phyloP scores from a whole-genome alignment of 805 yeast genomes.

The Candida nitratophila region DNA sequence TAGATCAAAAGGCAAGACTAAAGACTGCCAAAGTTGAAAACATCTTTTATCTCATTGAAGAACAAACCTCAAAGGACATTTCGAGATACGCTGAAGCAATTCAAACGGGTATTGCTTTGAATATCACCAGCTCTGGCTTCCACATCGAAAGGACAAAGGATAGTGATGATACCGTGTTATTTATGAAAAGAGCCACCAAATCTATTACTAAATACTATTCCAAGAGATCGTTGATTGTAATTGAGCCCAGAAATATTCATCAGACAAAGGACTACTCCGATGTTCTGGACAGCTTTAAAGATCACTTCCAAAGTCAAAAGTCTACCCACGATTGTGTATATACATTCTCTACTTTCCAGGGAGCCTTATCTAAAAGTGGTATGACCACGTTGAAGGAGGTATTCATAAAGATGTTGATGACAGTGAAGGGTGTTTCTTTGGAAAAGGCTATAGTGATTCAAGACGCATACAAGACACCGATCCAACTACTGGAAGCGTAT shows the following conservation, averaged over 20 bases:
- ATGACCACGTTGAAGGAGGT: conserved; percentile 69
- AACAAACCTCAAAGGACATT: conserved; percentile 41
- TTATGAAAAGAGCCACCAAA: conserved; percentile 42
- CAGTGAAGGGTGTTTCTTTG: conserved; percentile 70
- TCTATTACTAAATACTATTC: conserved; percentile 34
- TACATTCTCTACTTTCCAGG: conserved; percentile 51
- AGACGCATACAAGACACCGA: conserved; percentile 63
- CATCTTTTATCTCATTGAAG: conserved; percentile 77
- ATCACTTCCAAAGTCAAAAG: conserved; percentile 3
- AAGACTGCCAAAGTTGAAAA: conserved; percentile 59
- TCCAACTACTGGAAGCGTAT: conserved; percentile 44
- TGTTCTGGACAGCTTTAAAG: conserved; percentile 35
- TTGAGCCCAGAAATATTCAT: conserved; percentile 42
- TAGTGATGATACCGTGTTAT: conserved; percentile 67
- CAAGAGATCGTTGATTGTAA: conserved; percentile 35
- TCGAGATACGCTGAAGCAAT: conserved; percentile 54
- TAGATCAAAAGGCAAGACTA: conserved; percentile 79
- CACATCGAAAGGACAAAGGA: conserved; percentile 60
- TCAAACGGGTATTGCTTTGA: conserved; percentile 68
- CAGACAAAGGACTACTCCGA: conserved; percentile 44
- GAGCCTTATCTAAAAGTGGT: conserved; percentile 61
- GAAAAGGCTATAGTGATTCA: conserved; percentile 84
- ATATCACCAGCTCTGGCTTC: conserved; percentile 59
- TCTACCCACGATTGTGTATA: conserved; percentile 34
- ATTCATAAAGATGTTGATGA: conserved; percentile 69